Base-by-base conservation (phyloP, 2,329 filamentous ascomycete genomes). In the Ustilaginoidea virens region DNA sequence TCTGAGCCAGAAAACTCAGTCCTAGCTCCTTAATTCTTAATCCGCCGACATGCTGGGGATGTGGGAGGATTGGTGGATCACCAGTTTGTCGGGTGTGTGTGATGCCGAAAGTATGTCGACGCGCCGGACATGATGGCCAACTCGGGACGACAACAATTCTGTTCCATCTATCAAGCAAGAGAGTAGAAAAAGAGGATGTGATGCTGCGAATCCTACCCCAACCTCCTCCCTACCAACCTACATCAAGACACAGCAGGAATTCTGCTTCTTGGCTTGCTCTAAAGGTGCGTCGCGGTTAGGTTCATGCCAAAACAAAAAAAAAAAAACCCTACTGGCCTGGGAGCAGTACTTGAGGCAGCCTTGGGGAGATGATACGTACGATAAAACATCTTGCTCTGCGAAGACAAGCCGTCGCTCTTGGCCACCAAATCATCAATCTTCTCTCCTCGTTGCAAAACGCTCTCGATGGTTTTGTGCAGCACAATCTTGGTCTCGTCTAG, bases 301-400 rank as follows among this genome's bases (percentile, higher is more conserved):
- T 11, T 17, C 11, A 9, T 23, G 7, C n/a, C 22, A 23, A 12
- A 9, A 9, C 7, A 6, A 25, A 8, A 15, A 8, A 16, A 5
- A 13, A 25, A 13, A 4, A 13, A 25, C 15, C 8, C 22, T n/a
- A n/a, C n/a, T n/a, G n/a, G n/a, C n/a, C n/a, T n/a, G n/a, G n/a
- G n/a, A n/a, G n/a, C n/a, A n/a, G n/a, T n/a, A n/a, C n/a, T n/a
- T n/a, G n/a, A n/a, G n/a, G n/a, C n/a, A n/a, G n/a, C n/a, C n/a
- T n/a, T n/a, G n/a, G 21, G 7, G 20, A 27, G 21, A 18, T n/a
- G 11, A 5, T 14, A 58, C 66, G 44, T 55, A 78, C 78, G 83
- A 55, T 96, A 96, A 55, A 98, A 98, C 79, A 92, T 87, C 69
- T 93, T 96, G 61, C 83, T 93, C 64, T 90, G 80, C 28, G 74